Conservation (phyloP, 108 stramenopile genomes). For the Nitzschia sp. region DNA sequence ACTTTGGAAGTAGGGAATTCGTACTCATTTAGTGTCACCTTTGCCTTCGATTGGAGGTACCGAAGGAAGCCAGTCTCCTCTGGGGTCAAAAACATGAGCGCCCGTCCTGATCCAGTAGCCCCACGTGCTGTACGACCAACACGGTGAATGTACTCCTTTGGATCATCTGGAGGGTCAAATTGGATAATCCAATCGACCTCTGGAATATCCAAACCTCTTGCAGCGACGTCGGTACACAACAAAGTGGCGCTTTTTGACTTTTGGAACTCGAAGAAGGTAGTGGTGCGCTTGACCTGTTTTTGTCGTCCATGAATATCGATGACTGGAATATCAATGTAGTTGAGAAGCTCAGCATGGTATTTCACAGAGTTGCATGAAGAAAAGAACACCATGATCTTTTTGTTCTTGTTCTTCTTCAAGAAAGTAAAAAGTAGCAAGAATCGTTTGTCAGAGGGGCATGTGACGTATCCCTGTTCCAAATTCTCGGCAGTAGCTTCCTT, state of each 20-base stretch:
- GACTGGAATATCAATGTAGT: conserved; percentile 97
- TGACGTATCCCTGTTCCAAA: conserved; percentile 98
- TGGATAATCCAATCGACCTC: conserved; percentile 99
- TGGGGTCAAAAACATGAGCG: conserved; percentile 96
- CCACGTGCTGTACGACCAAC: conserved; percentile 94
- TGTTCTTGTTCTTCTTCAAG: conserved; percentile 97
- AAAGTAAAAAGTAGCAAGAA: conserved; percentile 98
- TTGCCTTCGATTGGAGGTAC: conserved; percentile 91
- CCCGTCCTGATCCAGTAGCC: conserved; percentile 88
- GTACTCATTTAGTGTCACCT: conserved; percentile 97
- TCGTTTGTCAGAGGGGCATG: conserved; percentile 94
- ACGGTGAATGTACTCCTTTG: conserved; percentile 94
- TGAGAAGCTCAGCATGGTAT: conserved; percentile 96
- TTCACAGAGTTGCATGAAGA: conserved; percentile 99
- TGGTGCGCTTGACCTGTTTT: conserved; percentile 98
- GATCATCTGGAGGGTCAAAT: conserved; percentile 99
- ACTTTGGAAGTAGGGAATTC: conserved; percentile 95
- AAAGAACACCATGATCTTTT: conserved; percentile 99
- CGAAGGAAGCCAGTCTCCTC: conserved; percentile 96
- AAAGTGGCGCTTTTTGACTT: conserved; percentile 91
- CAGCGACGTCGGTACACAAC: conserved; percentile 99
- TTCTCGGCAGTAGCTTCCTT: conserved; percentile 88
- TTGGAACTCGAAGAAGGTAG: conserved; percentile 99
- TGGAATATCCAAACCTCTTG: conserved; percentile 91
- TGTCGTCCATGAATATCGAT: conserved; percentile 99